Evolutionary conservation across 768 basidiomycete genomes (phyloP).

Genomic region (Leccinum uliginosum): DNA sequence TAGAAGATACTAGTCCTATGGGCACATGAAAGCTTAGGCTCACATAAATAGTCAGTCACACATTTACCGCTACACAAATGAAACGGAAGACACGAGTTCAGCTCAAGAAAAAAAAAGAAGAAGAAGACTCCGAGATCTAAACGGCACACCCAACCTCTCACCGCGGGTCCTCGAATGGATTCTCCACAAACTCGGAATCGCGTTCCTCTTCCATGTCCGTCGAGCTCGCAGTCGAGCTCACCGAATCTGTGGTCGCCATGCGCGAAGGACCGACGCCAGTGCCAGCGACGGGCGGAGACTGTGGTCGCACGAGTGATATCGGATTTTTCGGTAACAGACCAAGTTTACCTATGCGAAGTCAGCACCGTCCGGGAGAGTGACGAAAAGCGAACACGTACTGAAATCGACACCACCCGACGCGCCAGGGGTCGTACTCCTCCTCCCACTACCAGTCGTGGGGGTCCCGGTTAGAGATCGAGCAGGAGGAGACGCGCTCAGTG

Average conservation of each 20-base stretch:
- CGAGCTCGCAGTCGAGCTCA: conserved; percentile 21
- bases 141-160: background rate
- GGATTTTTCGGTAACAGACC: conserved; percentile 73
- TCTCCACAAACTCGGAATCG: conserved; percentile 67
- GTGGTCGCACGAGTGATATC: conserved; percentile 47
- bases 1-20: background rate
- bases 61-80: too few relatives aligned
- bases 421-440: conserved; percentile 12
- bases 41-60: background rate
- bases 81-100: too few relatives aligned
- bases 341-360: conserved; percentile 46
- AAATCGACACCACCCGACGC: conserved; percentile 28
- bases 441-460: background rate
- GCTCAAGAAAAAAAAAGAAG: too few relatives aligned
- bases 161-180: conserved; percentile 59
- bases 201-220: conserved; percentile 43
- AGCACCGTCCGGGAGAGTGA: background rate
- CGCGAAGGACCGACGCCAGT: conserved; percentile 1
- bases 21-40: background rate
- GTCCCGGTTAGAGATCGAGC: conserved; percentile 2
- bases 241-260: conserved; percentile 6
- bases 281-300: conserved; percentile 25
- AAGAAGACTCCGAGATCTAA: background rate
- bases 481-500: background rate
- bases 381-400: conserved; percentile 19